These are phyloP conservation scores for Salix caprea DNA, from an alignment of 345 rosid species.

Conservation along the genomic window DNA sequence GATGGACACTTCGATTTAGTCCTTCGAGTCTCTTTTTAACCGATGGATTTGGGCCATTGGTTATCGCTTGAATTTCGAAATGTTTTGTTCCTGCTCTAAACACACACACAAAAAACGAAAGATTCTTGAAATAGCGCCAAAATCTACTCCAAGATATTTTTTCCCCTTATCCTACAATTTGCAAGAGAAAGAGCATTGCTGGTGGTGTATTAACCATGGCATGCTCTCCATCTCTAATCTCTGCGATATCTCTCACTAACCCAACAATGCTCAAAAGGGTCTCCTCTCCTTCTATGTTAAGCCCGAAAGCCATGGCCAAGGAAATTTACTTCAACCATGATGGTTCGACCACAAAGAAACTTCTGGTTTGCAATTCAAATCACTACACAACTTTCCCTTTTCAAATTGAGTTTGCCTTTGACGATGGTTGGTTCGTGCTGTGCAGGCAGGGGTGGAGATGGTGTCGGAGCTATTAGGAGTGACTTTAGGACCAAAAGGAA, in stretches of 20 bases:
- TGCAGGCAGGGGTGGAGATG: conserved; percentile 74
- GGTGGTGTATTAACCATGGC: conserved; percentile 39
- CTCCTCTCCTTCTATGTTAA: conserved; percentile 23
- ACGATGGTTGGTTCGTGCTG: not conserved
- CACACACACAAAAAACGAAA: no score
- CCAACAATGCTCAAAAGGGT: conserved; percentile 21
- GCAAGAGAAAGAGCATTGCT: not conserved
- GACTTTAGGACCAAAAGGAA: conserved; percentile 91
- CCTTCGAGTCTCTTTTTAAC: no score
- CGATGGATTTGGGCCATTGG: no score
- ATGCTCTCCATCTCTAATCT: conserved; percentile 42
- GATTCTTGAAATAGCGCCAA: conserved; percentile 1
- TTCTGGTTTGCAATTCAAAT: conserved; percentile 45
- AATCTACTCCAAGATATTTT: not conserved
- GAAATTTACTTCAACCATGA: conserved; percentile 81
- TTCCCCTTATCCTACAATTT: conserved; percentile 5
- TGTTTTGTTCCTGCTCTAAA: no score
- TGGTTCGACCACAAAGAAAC: conserved; percentile 77
- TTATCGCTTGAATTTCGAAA: not conserved
- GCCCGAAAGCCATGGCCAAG: conserved; percentile 57
- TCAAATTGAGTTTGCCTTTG: not conserved
- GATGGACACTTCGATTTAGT: no score
- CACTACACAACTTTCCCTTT: not conserved
- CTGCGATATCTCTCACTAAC: conserved; percentile 46
- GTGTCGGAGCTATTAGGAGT: conserved; percentile 88